These are phyloP conservation scores for Nothomitra cinnamomea DNA, from an alignment of 2,329 filamentous ascomycete genomes.

Conservation along the genomic window DNA sequence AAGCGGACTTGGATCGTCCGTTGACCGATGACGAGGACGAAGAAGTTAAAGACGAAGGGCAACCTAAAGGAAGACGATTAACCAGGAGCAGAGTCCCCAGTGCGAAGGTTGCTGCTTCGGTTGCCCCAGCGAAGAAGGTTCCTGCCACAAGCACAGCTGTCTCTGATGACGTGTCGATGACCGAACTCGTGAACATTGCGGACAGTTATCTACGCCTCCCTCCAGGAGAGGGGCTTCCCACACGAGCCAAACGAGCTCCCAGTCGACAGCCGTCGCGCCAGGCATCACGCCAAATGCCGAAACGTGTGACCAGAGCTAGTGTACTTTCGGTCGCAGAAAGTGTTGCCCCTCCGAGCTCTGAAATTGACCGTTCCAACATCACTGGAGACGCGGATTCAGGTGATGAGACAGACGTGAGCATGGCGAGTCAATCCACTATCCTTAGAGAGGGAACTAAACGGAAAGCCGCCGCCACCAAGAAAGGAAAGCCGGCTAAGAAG, in stretches of 20 bases:
- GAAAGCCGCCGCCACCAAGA: slow-evolving; percentile 14
- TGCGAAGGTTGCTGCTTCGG: slow-evolving; percentile 9
- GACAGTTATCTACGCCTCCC: no score
- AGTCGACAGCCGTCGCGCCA: neutral
- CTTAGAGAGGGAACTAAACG: slow-evolving; percentile 8
- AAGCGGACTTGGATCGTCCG: slow-evolving; percentile 44
- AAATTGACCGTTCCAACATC: neutral
- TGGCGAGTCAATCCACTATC: slow-evolving; percentile 10
- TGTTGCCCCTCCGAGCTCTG: neutral
- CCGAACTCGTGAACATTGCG: neutral
- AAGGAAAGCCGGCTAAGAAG: slow-evolving; percentile 15
- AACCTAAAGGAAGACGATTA: slow-evolving; percentile 10
- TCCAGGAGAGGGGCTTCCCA: no score
- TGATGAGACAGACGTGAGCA: slow-evolving; percentile 15
- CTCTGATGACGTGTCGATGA: slow-evolving; percentile 4
- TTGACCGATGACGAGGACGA: slow-evolving; percentile 28
- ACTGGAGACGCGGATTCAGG: slow-evolving; percentile 5
- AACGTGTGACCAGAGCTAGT: neutral
- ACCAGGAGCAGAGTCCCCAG: slow-evolving; percentile 10
- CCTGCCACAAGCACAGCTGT: neutral
- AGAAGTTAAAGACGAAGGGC: slow-evolving; percentile 8
- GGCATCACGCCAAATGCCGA: no score
- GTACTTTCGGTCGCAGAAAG: neutral
- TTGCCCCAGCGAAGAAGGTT: slow-evolving; percentile 9
- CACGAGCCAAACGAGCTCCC: neutral